phyloP scores from a whole-genome alignment of 176 grass and related monocot species.

The Phragmites australis region DNA sequence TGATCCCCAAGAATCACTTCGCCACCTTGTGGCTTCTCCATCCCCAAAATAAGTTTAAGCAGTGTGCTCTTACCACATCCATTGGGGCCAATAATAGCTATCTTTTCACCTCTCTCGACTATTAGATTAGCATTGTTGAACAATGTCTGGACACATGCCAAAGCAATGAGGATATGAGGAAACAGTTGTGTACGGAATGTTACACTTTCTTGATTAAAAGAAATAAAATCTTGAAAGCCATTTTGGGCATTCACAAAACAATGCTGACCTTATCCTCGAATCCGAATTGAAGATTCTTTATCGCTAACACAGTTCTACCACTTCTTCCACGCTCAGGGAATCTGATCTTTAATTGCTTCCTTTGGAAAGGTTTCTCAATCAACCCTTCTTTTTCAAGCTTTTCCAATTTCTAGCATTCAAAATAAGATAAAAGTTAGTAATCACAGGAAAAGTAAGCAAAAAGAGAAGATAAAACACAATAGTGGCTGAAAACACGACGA shows the following conservation, averaged over 20 bases:
- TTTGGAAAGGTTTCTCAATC: conserved; percentile 92
- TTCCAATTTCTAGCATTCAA: conserved; percentile 83
- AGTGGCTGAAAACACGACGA: not conserved
- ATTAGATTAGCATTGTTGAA: conserved; percentile 92
- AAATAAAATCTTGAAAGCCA: not conserved
- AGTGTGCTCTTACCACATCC: conserved; percentile 95
- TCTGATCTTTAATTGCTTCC: conserved; percentile 95
- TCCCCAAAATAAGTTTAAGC: conserved; percentile 80
- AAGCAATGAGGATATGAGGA: not conserved
- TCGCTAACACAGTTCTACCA: conserved; percentile 64
- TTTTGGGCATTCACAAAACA: conserved; percentile 6
- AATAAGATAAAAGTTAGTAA: conserved; percentile 34
- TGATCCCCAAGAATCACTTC: conserved; percentile 89
- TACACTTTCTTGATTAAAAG: not conserved
- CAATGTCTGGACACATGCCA: conserved; percentile 53
- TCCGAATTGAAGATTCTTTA: conserved; percentile 84
- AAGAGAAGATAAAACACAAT: not conserved
- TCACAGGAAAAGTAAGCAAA: conserved; percentile 17
- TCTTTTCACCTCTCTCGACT: conserved; percentile 91
- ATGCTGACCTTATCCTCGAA: conserved; percentile 76
- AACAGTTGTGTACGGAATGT: not conserved
- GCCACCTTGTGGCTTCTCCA: conserved; percentile 80
- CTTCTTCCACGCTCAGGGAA: conserved; percentile 91
- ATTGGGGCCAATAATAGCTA: conserved; percentile 96
- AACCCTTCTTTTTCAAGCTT: conserved; percentile 96